These are phyloP conservation scores for Leccinum brunneo-olivaceum DNA, from an alignment of 1,284 basidiomycete species.

Conservation along the genomic window DNA sequence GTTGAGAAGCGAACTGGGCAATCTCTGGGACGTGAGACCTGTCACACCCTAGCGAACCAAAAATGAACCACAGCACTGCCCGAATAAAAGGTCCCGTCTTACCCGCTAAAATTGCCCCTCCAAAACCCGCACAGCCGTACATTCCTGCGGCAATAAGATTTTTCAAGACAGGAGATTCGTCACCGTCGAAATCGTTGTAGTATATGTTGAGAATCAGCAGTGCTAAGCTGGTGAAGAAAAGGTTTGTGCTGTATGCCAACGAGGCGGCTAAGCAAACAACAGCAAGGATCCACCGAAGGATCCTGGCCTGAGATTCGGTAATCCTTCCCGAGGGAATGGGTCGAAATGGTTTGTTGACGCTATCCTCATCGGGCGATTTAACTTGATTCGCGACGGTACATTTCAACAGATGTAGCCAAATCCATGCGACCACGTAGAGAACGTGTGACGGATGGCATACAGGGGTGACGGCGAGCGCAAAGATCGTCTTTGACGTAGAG, in stretches of 20 bases:
- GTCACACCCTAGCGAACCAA: constrained; percentile 19
- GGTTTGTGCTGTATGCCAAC: constrained; percentile 14
- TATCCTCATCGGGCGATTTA: constrained; percentile 32
- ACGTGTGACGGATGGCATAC: constrained; percentile 12
- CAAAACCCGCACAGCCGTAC: constrained; percentile 18
- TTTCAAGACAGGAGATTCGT: constrained; percentile 13
- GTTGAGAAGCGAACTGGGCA: constrained; percentile 16
- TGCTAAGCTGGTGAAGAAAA: constrained; percentile 17
- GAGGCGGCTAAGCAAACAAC: constrained; percentile 28
- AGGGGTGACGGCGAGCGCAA: constrained; percentile 11
- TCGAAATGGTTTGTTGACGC: constrained; percentile 32
- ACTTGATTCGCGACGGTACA: constrained; percentile 38
- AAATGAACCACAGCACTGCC: too few species aligned
- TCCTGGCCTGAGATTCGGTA: constrained; percentile 22
- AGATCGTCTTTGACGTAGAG: constrained; percentile 12
- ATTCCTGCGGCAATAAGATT: constrained; percentile 16
- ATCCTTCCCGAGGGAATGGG: constrained; percentile 35
- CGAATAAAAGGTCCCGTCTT: not conserved
- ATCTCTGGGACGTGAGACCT: constrained; percentile 21
- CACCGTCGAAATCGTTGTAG: constrained; percentile 22
- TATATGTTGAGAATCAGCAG: constrained; percentile 16
- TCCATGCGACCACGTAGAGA: constrained; percentile 29
- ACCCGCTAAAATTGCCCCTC: constrained; percentile 20
- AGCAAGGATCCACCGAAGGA: constrained; percentile 33
- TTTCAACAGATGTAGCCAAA: constrained; percentile 37